Base-by-base conservation (phyloP, 1,284 basidiomycete species). In the Papiliotrema nemorosa region DNA sequence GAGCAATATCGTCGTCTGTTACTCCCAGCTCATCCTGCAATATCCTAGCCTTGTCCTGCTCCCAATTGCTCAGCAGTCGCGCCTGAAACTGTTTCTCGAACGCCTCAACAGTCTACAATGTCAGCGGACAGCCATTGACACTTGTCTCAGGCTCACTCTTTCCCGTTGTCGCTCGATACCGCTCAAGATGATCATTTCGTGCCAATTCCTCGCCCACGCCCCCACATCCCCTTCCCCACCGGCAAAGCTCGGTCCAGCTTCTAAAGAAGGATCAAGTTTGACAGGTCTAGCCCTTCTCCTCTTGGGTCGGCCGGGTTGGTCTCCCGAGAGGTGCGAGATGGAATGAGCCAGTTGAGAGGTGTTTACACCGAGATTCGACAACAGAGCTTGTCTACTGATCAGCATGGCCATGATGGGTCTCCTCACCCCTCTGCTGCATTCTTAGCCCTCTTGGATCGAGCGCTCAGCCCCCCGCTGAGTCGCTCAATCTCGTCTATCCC, bases 401-500 rank as follows among this genome's bases (percentile, higher is more conserved):
- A 33, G 37, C 20, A 49, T 18, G 34, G 29, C 29, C 14, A 33
- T 16, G 18, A 44, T 24, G 42, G 14, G 10, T 18, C 29, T 6
- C 56, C 70, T 63, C 52, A 72, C 70, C 69, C 70, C 38, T 73
- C 66, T n/a, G 60, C 69, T 18, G 47, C 48, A 13, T 47, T 43
- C 16, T 58, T 65, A 12, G 50, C 49, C 18, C 62, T 58, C 55
- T 67, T 69, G 5, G 68, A 65, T 47, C 57, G 55, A 5, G 63
- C 63, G 13, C 62, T 67, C 3, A 65, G 63, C 3, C 47, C 49
- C 56, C 68, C 69, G 50, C 63, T 66, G 65, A 70, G 65, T 18
- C 69, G 57, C 57, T 73, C 70, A 50, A 73, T 69, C 61, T 73
- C 70, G 36, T 70, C 70, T 44, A 73, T 65, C 26, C 69, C 69